phyloP scores from a whole-genome alignment of 441 rosid species.

The Raphanus hybrid region DNA sequence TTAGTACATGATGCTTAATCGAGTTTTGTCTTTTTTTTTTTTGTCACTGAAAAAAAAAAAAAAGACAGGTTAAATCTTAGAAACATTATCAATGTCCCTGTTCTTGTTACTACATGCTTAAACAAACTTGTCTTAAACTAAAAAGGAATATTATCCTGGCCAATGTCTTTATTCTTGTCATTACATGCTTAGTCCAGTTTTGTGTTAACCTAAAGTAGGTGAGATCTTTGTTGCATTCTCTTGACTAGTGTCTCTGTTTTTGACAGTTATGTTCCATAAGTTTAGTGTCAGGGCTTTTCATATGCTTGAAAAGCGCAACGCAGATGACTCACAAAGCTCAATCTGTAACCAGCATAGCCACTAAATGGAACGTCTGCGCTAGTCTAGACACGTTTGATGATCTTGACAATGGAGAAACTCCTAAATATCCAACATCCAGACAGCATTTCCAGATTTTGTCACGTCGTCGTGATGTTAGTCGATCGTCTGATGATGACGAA shows the following conservation, averaged over 20 bases:
- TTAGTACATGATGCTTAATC: no score
- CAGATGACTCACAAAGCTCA: constrained; percentile 84
- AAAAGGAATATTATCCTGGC: no score
- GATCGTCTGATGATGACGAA: constrained; percentile 55
- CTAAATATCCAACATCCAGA: constrained; percentile 38
- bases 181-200: not conserved
- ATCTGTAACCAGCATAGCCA: constrained; percentile 74
- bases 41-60: no score
- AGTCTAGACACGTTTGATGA: constrained; percentile 67
- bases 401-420: constrained; percentile 61
- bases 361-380: constrained; percentile 88
- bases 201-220: not conserved
- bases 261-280: constrained; percentile 78
- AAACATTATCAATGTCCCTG: no score
- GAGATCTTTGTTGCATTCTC: not conserved
- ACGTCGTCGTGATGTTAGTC: constrained; percentile 37
- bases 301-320: constrained; percentile 84
- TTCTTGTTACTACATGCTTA: no score
- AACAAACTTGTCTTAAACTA: no score
- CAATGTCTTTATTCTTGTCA: not conserved
- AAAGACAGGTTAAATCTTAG: no score
- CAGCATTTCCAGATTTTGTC: constrained; percentile 35
- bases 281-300: constrained; percentile 74
- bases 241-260: constrained; percentile 12
- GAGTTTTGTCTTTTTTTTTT: no score